Evolutionary conservation across 768 basidiomycete species (phyloP), one percentile per base, ranked within the genome.

Genomic region (Coprinellus aureogranulatus): DNA sequence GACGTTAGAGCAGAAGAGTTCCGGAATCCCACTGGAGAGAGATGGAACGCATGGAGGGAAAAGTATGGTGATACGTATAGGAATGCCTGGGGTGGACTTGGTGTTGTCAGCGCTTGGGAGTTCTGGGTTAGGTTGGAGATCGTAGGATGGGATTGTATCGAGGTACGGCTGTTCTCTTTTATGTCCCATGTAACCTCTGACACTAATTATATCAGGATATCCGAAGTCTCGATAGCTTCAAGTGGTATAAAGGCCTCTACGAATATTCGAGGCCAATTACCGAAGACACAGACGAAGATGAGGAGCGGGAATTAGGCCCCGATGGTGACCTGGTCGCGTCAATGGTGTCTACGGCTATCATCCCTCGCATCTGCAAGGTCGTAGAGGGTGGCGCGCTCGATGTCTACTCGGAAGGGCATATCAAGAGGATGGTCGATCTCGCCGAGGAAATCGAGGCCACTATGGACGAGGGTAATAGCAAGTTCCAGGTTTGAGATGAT

Each of bases 41-140:
- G 69, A 42, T 83, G 69, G 89, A 78, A 49, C 68, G 77, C 68
- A 62, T 98, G 95, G 95, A 77, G 93, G 53, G 77, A 82, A 59
- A 80, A 77, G 60, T 93, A 88, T 62, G 77, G 77, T 4, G 94
- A 98, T 60, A 92, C 82, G 58, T 98, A 96, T 72, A 74, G 80
- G 2, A 87, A 89, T 39, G 95, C 95, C 3, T 98, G 91, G 93
- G 94, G 94, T 47, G 91, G 94, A 3, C 75, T 95, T 54, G 92
- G 88, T 0, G 80, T 94, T 42, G 86, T 95, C 1, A 87, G 87
- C 50, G 90, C 91, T 48, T 96, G 94, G 93, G 94, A 94, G 70
- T 96, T 94, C 69, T 95, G 92, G 92, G 85, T 85, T n/a, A 78
- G 93, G 55, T 74, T 93, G 57, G 94, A 98, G 73, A 79, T 87